phyloP scores from a whole-genome alignment of 2,329 filamentous ascomycete genomes.

The Colletotrichum sp. region DNA sequence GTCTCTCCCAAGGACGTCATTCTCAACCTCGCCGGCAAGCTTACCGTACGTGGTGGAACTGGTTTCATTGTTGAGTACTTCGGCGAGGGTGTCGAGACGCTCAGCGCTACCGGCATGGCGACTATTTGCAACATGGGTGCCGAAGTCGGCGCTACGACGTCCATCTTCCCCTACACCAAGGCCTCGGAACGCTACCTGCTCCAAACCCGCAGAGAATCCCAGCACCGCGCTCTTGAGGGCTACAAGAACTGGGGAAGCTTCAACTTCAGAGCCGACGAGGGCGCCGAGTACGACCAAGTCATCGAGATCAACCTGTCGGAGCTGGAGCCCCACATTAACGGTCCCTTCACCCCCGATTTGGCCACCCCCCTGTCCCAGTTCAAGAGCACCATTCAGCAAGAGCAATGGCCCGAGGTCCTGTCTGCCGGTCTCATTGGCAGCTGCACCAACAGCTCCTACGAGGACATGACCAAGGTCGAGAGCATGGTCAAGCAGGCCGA shows the following conservation, averaged over 20 bases:
- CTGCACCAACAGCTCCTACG: slow-evolving; percentile 98
- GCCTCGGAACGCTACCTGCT: slow-evolving; percentile 86
- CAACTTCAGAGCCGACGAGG: slow-evolving; percentile 74
- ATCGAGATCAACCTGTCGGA: slow-evolving; percentile 89
- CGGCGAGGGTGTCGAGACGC: slow-evolving; percentile 84
- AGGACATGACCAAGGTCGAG: slow-evolving; percentile 97
- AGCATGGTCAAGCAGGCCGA: slow-evolving; percentile 90
- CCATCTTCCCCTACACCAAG: slow-evolving; percentile 89
- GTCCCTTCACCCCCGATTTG: slow-evolving; percentile 94
- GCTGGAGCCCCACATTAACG: slow-evolving; percentile 96
- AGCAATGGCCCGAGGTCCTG: slow-evolving; percentile 89
- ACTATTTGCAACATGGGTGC: slow-evolving; percentile 90
- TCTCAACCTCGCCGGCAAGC: slow-evolving; percentile 82
- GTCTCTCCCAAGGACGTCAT: slow-evolving; percentile 96
- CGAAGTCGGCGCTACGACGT: slow-evolving; percentile 95
- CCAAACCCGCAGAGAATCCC: slow-evolving; percentile 74
- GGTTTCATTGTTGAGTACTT: slow-evolving; percentile 96
- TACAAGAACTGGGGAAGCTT: slow-evolving; percentile 22
- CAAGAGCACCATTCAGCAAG: slow-evolving; percentile 80
- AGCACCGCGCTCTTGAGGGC: slow-evolving; percentile 15
- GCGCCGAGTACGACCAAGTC: slow-evolving; percentile 87
- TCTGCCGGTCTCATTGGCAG: slow-evolving; percentile 95
- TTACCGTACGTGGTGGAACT: slow-evolving; percentile 93
- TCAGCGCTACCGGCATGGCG: slow-evolving; percentile 93
- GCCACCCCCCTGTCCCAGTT: slow-evolving; percentile 92